Conservation (phyloP, 1,284 basidiomycete genomes). For the Leccinum angustisporum region DNA sequence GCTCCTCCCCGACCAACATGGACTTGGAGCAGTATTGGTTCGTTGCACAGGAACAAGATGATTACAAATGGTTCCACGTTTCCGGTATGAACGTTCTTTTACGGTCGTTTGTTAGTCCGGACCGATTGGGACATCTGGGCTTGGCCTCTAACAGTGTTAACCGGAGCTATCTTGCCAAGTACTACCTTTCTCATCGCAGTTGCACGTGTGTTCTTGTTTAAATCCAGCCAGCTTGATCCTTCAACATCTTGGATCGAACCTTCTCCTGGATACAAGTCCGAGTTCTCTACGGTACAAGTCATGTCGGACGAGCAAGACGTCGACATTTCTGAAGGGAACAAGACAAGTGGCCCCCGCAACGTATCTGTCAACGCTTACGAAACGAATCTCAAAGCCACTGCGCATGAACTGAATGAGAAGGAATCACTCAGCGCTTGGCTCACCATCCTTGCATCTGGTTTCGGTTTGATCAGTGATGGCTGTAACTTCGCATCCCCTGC, state of each 20-base stretch:
- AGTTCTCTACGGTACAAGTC: background rate
- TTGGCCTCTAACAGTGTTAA: conserved; percentile 4
- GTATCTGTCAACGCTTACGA: conserved; percentile 27
- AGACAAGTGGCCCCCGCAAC: conserved; percentile 15
- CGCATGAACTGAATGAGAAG: conserved; percentile 33
- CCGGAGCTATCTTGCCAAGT: conserved; percentile 4
- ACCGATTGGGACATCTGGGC: background rate
- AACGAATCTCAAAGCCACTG: conserved; percentile 23
- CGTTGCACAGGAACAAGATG: background rate
- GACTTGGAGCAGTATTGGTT: background rate
- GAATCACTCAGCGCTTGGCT: conserved; percentile 56
- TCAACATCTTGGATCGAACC: background rate
- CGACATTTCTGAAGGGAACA: conserved; percentile 6
- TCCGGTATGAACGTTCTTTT: background rate
- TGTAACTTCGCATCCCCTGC: conserved; percentile 41
- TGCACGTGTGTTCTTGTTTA: conserved; percentile 33
- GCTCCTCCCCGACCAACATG: background rate
- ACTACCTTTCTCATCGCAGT: background rate
- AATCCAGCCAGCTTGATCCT: conserved; percentile 10
- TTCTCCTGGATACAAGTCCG: background rate
- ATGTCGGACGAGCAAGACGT: conserved; percentile 30
- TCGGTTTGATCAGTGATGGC: conserved; percentile 70
- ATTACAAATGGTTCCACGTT: background rate
- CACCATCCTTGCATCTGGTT: conserved; percentile 62
- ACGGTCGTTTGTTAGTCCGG: background rate